Evolutionary conservation across 2,329 filamentous ascomycete genomes (phyloP), one percentile per base, ranked within the genome.

Genomic region (Knufia fluminis): DNA sequence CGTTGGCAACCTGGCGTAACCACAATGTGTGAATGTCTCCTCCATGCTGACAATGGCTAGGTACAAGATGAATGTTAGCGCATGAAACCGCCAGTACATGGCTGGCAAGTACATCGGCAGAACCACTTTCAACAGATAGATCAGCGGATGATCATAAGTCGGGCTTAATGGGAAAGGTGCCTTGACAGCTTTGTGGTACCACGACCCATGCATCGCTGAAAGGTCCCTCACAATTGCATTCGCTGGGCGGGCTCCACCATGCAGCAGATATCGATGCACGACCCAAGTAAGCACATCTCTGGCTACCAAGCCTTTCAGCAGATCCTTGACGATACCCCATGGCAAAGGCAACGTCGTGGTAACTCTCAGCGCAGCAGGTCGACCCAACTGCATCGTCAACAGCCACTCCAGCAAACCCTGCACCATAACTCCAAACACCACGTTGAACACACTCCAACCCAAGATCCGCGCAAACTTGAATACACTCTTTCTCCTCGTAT

Each of bases 221-320:
- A 43, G 28, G 52, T 2, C 59, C 40, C 26, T 40, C 46, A 48
- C 51, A 49, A 48, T 39, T 0, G 64, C 62, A 3, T 61, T 54
- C 57, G 61, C 66, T 20, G 55, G 62, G 38, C 63, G 63, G 3
- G 47, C 45, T 14, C 41, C 38, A 23, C 31, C 24, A 66, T 94
- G 88, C 7, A 95, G 74, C 22, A 83, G 52, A 60, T 77, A 77
- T 46, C 85, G 81, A 67, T 94, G 88, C 57, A 87, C 73, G 58
- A 80, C 76, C 64, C 94, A 95, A 50, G 81, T 78, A 9, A 89
- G 62, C 62, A 80, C 72, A 59, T 84, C 82, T 48, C 81, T 71
- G n/a, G 75, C 52, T 1, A 79, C 39, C 12, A 83, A 62, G 0
- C 72, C 79, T 46, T 70, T 63, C 3, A 72, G 52, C 4, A 83